These are phyloP conservation scores for Suillus hirtellus DNA, from an alignment of 768 basidiomycete species.

Conservation along the genomic window DNA sequence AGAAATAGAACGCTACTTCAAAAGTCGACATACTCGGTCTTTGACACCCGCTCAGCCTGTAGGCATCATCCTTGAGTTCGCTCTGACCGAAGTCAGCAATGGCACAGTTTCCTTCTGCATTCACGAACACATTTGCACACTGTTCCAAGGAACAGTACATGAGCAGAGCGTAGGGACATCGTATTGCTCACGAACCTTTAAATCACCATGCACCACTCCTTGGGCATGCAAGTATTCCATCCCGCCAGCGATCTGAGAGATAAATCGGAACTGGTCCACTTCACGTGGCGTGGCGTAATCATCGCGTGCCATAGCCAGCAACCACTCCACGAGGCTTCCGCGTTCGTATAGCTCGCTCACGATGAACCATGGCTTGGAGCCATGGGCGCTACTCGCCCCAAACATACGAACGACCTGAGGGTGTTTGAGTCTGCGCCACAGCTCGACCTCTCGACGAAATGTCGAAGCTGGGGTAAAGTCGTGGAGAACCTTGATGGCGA, in stretches of 20 bases:
- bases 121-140: slow-evolving; percentile 78
- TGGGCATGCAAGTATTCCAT: slow-evolving; percentile 78
- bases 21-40: slow-evolving; percentile 42
- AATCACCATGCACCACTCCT: slow-evolving; percentile 76
- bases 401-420: slow-evolving; percentile 71
- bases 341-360: slow-evolving; percentile 73
- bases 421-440: slow-evolving; percentile 73
- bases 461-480: slow-evolving; percentile 59
- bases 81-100: slow-evolving; percentile 85
- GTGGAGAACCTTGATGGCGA: slow-evolving; percentile 74
- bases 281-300: slow-evolving; percentile 1
- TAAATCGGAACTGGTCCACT: slow-evolving; percentile 53
- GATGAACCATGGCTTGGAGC: slow-evolving; percentile 76
- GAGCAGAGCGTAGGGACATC: background rate
- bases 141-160: slow-evolving; percentile 17
- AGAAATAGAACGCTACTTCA: slow-evolving; percentile 4
- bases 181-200: slow-evolving; percentile 55
- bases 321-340: slow-evolving; percentile 61
- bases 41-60: slow-evolving; percentile 53
- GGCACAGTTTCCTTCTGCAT: slow-evolving; percentile 63
- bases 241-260: slow-evolving; percentile 75
- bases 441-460: slow-evolving; percentile 68
- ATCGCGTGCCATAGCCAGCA: slow-evolving; percentile 38
- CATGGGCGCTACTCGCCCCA: slow-evolving; percentile 73
- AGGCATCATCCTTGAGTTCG: slow-evolving; percentile 74